Evolutionary conservation across 148 eudicot species (phyloP).

Genomic region (Amaranthus hypochondriacus): DNA sequence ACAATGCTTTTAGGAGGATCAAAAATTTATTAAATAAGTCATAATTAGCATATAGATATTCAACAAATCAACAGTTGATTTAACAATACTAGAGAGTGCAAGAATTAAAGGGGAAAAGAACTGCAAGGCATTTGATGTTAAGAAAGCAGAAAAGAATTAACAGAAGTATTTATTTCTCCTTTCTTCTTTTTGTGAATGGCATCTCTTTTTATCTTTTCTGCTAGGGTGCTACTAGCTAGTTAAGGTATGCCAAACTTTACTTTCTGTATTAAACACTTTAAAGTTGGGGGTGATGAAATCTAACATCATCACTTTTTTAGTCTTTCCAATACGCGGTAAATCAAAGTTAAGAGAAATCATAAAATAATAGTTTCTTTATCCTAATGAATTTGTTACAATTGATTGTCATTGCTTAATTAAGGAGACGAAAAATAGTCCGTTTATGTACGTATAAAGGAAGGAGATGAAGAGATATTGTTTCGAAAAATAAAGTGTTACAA

Average conservation of each 20-base stretch:
- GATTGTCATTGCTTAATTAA: too few species aligned
- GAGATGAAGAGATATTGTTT: too few species aligned
- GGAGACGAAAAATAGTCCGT: too few species aligned
- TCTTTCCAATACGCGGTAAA: conserved; percentile 14
- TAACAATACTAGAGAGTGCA: neutral
- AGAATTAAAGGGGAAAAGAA: conserved; percentile 1
- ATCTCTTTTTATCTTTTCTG: conserved; percentile 16
- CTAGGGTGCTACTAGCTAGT: conserved; percentile 21
- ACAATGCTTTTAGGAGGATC: neutral
- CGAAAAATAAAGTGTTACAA: neutral
- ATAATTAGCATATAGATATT: neutral
- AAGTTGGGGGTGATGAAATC: conserved; percentile 34
- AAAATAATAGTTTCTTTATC: neutral
- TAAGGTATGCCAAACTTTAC: conserved; percentile 13
- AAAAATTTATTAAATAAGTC: neutral
- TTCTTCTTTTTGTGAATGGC: conserved; percentile 5
- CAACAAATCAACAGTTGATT: neutral
- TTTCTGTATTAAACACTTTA: conserved; percentile 18
- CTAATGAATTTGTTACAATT: too few species aligned
- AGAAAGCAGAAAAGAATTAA: neutral
- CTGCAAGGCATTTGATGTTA: conserved; percentile 4
- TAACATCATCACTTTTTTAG: conserved; percentile 29
- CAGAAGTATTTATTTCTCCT: neutral
- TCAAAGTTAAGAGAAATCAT: conserved; percentile 6
- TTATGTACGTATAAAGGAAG: too few species aligned